phyloP scores from a whole-genome alignment of 345 rosid genomes.

The Euclidium syriacum region DNA sequence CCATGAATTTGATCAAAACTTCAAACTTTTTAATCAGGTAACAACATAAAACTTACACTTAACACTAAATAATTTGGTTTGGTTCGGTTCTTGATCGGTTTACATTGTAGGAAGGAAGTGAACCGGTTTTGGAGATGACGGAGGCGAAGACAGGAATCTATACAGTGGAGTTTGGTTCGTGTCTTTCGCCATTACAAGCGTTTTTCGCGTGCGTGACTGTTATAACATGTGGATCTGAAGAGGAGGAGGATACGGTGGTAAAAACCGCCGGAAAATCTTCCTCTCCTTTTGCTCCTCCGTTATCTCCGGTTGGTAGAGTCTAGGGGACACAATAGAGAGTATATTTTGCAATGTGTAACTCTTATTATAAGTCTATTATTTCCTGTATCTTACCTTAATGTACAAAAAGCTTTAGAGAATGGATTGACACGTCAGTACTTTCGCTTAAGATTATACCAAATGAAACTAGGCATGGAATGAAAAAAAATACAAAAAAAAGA shows the following conservation, averaged over 20 bases:
- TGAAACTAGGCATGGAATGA: too few relatives aligned
- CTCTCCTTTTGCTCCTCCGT: conserved; percentile 62
- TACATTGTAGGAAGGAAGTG: conserved; percentile 16
- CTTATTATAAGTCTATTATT: too few relatives aligned
- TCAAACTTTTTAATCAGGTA: conserved; percentile 67
- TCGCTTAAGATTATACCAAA: too few relatives aligned
- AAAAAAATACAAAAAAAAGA: too few relatives aligned
- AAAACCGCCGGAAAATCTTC: conserved; percentile 5
- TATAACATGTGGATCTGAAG: conserved; percentile 30
- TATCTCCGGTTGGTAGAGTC: conserved; percentile 80
- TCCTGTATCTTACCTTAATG: too few relatives aligned
- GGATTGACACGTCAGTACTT: too few relatives aligned
- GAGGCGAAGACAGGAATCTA: conserved; percentile 53
- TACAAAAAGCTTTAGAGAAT: too few relatives aligned
- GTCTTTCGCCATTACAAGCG: conserved; percentile 65
- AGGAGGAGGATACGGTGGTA: conserved; percentile 26
- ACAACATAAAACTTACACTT: not conserved
- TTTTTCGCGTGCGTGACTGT: conserved; percentile 64
- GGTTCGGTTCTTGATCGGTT: not conserved
- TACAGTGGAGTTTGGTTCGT: conserved; percentile 55
- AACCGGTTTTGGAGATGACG: conserved; percentile 48
- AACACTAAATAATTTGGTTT: not conserved
- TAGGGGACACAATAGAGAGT: conserved; percentile 13
- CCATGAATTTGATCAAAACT: conserved; percentile 28
- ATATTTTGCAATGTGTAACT: too few relatives aligned